phyloP scores from a whole-genome alignment of 2,329 filamentous ascomycete species.

The Ceratocystis cacaofunesta region DNA sequence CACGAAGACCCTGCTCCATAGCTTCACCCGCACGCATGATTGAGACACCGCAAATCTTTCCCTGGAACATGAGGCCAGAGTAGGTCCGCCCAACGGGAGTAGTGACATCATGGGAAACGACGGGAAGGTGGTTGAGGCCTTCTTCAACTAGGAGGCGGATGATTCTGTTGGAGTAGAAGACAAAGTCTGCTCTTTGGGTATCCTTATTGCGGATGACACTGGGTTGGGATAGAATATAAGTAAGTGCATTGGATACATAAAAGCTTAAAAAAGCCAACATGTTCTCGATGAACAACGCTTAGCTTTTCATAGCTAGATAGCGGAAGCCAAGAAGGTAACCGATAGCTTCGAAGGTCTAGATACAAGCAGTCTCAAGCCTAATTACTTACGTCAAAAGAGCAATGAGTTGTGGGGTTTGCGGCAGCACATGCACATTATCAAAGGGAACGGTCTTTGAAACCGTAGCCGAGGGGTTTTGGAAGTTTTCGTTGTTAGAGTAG shows the following conservation, averaged over 20 bases:
- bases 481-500: slow-evolving; percentile 59
- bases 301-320: neutral
- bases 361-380: neutral
- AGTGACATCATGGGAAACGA: slow-evolving; percentile 74
- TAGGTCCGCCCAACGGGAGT: slow-evolving; percentile 84
- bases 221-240: neutral
- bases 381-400: slow-evolving; percentile 84
- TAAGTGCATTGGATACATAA: neutral
- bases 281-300: no score
- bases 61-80: slow-evolving; percentile 83
- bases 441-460: slow-evolving; percentile 70
- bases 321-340: neutral
- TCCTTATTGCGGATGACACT: slow-evolving; percentile 92
- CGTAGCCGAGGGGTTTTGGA: slow-evolving; percentile 72
- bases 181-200: slow-evolving; percentile 88
- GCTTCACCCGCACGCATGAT: slow-evolving; percentile 98
- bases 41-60: slow-evolving; percentile 94
- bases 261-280: neutral
- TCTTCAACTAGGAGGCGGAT: slow-evolving; percentile 94
- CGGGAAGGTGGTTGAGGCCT: slow-evolving; percentile 88
- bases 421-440: slow-evolving; percentile 77
- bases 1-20: slow-evolving; percentile 92
- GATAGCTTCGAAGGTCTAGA: neutral
- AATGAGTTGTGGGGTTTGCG: slow-evolving; percentile 92
- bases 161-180: slow-evolving; percentile 97